Conservation (phyloP, 2,329 filamentous ascomycete genomes). For the Pseudocercospora cruenta region DNA sequence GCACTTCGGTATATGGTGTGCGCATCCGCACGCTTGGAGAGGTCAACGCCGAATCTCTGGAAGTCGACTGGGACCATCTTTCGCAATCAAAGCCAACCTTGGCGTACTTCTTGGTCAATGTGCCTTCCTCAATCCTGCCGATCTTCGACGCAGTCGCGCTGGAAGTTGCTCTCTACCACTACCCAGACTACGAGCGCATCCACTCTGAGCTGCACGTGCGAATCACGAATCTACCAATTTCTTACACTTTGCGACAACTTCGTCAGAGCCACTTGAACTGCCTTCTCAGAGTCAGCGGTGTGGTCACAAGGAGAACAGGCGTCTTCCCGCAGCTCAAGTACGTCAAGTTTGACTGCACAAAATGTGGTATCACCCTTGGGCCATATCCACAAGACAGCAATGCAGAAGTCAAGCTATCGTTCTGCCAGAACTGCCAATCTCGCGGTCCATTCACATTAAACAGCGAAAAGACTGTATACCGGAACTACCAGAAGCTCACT, state of each 20-base stretch:
- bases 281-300: constrained; percentile 88
- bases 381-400: constrained; percentile 98
- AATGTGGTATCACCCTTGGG: constrained; percentile 87
- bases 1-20: constrained; percentile 90
- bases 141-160: constrained; percentile 97
- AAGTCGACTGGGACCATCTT: constrained; percentile 93
- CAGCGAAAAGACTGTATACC: constrained; percentile 96
- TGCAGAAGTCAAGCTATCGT: constrained; percentile 92
- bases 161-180: constrained; percentile 93
- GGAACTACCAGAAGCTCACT: constrained; percentile 97
- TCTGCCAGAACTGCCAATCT: constrained; percentile 95
- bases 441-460: constrained; percentile 93
- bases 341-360: constrained; percentile 95
- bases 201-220: constrained; percentile 97
- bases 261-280: constrained; percentile 96
- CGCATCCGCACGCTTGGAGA: constrained; percentile 95
- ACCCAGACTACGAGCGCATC: constrained; percentile 96
- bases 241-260: constrained; percentile 92
- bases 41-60: constrained; percentile 91
- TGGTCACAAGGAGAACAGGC: constrained; percentile 89
- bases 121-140: constrained; percentile 90
- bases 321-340: constrained; percentile 99
- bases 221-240: constrained; percentile 90
- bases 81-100: constrained; percentile 88
- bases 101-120: constrained; percentile 94